phyloP scores from a whole-genome alignment of 2,329 filamentous ascomycete species.

The Trichoderma polysporum region DNA sequence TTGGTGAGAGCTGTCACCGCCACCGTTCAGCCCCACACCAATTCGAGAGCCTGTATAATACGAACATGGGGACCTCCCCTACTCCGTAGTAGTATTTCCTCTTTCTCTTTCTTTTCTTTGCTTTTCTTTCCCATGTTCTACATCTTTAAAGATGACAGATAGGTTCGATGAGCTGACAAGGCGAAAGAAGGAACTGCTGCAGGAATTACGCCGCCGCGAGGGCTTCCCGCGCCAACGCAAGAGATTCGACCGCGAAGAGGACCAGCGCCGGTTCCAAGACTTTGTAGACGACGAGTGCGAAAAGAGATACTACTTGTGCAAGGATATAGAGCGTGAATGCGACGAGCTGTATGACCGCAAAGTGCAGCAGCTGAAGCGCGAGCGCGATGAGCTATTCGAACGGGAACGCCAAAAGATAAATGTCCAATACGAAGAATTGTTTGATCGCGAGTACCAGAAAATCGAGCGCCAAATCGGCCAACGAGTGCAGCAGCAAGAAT shows the following conservation, averaged over 20 bases:
- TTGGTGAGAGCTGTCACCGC: conserved; percentile 6
- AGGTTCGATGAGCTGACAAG: not conserved
- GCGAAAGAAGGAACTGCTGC: not conserved
- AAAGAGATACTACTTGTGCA: not conserved
- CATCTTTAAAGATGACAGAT: not conserved
- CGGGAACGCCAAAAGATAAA: not conserved
- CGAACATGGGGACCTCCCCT: not conserved
- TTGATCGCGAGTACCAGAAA: not conserved
- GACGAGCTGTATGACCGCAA: not conserved
- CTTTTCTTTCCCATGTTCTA: not conserved
- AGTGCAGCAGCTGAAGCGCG: not conserved
- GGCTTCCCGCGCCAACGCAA: conserved; percentile 4
- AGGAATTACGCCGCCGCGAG: not conserved
- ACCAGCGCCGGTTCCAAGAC: not conserved
- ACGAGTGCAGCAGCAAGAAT: not conserved
- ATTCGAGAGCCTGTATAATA: conserved; percentile 4
- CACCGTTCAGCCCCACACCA: conserved; percentile 1
- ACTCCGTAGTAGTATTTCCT: not conserved
- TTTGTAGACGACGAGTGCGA: not conserved
- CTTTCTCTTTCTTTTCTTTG: not conserved
- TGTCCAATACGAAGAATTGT: not conserved
- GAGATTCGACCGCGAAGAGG: conserved; percentile 4
- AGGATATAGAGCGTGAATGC: not conserved
- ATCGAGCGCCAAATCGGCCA: not conserved
- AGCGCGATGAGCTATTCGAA: not conserved